These are phyloP conservation scores for Tilletia horrida DNA, from an alignment of 1,284 basidiomycete species.

Conservation along the genomic window DNA sequence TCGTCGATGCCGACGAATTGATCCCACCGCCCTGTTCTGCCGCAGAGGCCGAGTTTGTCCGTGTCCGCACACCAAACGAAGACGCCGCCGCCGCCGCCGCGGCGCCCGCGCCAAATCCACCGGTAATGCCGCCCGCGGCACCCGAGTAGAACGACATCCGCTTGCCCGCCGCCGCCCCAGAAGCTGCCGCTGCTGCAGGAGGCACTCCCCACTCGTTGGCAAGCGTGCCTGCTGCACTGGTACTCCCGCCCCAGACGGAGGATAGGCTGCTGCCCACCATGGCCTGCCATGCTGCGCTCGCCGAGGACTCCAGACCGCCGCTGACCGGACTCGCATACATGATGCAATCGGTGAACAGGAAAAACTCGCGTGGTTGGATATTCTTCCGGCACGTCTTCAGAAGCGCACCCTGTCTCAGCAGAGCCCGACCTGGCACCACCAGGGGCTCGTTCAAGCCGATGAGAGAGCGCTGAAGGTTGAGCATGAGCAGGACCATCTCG, in stretches of 20 bases:
- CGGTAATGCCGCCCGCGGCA: too few species aligned
- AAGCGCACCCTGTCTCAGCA: conserved; percentile 46
- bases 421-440: conserved; percentile 44
- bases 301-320: conserved; percentile 37
- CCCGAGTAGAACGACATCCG: too few species aligned
- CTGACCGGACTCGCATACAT: conserved; percentile 44
- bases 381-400: conserved; percentile 51
- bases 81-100: conserved; percentile 15
- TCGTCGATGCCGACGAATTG: neutral
- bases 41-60: conserved; percentile 9
- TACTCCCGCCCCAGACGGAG: neutral
- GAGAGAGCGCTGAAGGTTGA: conserved; percentile 46
- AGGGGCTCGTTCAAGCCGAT: conserved; percentile 46
- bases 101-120: neutral
- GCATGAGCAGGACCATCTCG: conserved; percentile 50
- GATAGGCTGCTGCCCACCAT: conserved; percentile 5
- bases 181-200: too few species aligned
- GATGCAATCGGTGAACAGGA: conserved; percentile 53
- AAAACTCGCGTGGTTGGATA: conserved; percentile 51
- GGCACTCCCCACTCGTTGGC: too few species aligned
- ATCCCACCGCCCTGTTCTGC: neutral
- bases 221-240: too few species aligned
- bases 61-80: neutral
- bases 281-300: conserved; percentile 41
- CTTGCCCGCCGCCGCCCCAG: too few species aligned